A percentile compares a stretch with the other conserved stretches of the same genome.
Conservation (phyloP, 2,329 filamentous ascomycete genomes). For the Pseudopyricularia cyperi region DNA sequence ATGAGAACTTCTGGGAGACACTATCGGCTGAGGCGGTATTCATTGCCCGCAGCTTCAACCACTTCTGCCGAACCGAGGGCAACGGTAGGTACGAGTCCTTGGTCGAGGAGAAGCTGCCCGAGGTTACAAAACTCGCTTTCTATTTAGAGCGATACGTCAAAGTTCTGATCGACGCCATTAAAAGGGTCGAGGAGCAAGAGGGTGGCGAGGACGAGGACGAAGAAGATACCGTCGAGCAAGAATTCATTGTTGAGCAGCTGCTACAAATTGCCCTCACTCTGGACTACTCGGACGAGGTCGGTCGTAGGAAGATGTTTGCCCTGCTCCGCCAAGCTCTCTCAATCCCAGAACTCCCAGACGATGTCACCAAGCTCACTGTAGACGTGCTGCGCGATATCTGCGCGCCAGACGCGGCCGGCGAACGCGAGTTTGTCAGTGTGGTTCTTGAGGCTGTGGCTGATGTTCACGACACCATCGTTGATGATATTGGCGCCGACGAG, state of each 20-base stretch:
- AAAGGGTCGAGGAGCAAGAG: slow-evolving; percentile 38
- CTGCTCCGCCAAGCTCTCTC: slow-evolving; percentile 77
- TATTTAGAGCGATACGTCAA: slow-evolving; percentile 71
- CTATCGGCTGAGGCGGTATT: slow-evolving; percentile 79
- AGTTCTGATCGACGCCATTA: slow-evolving; percentile 52
- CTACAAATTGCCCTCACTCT: slow-evolving; percentile 83
- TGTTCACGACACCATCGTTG: slow-evolving; percentile 85
- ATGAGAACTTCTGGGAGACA: slow-evolving; percentile 68
- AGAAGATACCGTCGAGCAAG: slow-evolving; percentile 76
- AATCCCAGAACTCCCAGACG: slow-evolving; percentile 77
- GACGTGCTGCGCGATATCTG: slow-evolving; percentile 75
- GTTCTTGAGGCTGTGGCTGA: slow-evolving; percentile 91
- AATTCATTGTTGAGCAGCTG: slow-evolving; percentile 92
- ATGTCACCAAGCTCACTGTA: slow-evolving; percentile 78
- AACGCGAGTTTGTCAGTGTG: slow-evolving; percentile 71
- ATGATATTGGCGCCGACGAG: slow-evolving; percentile 43
- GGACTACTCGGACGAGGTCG: slow-evolving; percentile 96
- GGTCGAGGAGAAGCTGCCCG: slow-evolving; percentile 86
- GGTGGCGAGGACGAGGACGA: slow-evolving; percentile 54
- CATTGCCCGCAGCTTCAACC: slow-evolving; percentile 83
- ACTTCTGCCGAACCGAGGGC: slow-evolving; percentile 68
- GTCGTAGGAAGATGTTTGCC: slow-evolving; percentile 89
- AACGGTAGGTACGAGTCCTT: slow-evolving; percentile 63
- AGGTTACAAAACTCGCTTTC: slow-evolving; percentile 83
- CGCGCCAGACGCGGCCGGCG: slow-evolving; percentile 57